Conservation (phyloP, 768 basidiomycete genomes). For the Leccinum arenicola region DNA sequence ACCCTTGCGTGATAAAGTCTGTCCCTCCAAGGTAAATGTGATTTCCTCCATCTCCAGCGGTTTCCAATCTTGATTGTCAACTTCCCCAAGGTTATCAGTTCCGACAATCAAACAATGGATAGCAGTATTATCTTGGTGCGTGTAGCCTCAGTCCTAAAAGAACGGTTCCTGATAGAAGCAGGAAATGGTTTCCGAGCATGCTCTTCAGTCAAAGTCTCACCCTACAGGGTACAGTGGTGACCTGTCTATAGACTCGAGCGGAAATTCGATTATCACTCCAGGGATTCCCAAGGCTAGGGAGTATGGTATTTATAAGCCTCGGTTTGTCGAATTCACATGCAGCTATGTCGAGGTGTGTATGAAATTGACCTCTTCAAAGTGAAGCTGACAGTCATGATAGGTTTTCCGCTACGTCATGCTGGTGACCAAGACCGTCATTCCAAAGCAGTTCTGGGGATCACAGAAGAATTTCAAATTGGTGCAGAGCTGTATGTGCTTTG, state of each 20-base stretch:
- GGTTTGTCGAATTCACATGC: conserved; percentile 75
- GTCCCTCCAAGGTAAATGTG: conserved; percentile 68
- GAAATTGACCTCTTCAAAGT: background rate
- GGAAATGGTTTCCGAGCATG: conserved; percentile 77
- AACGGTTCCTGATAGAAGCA: conserved; percentile 29
- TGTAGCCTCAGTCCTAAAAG: background rate
- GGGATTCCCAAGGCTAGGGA: conserved; percentile 47
- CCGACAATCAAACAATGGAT: conserved; percentile 47
- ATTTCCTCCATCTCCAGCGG: background rate
- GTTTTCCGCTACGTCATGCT: conserved; percentile 66
- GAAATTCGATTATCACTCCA: conserved; percentile 43
- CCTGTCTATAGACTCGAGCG: conserved; percentile 52
- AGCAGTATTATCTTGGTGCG: conserved; percentile 62
- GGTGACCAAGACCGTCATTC: conserved; percentile 68
- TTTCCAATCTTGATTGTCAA: background rate
- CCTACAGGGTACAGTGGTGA: conserved; percentile 34
- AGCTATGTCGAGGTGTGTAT: conserved; percentile 54
- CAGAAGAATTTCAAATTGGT: conserved; percentile 59
- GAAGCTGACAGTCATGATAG: conserved; percentile 39
- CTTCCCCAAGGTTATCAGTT: conserved; percentile 37
- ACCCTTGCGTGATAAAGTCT: conserved; percentile 58
- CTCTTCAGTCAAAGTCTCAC: conserved; percentile 60
- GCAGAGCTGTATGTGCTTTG: conserved; percentile 46
- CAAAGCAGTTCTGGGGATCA: conserved; percentile 77
- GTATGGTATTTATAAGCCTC: conserved; percentile 56